These are phyloP conservation scores for Clarireedia monteithiana DNA, from an alignment of 2,329 filamentous ascomycete genomes.

Conservation along the genomic window DNA sequence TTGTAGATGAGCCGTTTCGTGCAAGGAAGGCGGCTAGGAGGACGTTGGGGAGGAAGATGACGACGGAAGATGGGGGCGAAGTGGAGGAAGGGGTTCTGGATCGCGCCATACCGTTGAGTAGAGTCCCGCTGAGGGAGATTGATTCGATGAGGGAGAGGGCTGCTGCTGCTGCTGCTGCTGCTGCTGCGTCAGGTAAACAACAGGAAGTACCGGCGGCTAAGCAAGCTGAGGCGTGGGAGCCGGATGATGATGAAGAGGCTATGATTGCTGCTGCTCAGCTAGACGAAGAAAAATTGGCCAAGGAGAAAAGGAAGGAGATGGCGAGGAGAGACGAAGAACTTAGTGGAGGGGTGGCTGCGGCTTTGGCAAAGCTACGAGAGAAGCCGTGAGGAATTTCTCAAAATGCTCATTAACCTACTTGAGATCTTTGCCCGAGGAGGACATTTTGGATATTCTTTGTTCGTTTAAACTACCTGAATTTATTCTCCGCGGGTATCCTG, in stretches of 20 bases:
- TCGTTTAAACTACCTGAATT: too few species aligned
- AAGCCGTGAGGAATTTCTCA: not conserved
- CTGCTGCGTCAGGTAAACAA: not conserved
- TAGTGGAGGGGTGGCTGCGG: slow-evolving; percentile 51
- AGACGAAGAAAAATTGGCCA: slow-evolving; percentile 30
- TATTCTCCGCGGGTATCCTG: too few species aligned
- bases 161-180: not conserved
- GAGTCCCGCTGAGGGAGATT: slow-evolving; percentile 24
- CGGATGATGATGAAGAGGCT: slow-evolving; percentile 40
- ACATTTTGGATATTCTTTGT: too few species aligned
- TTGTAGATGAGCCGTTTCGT: slow-evolving; percentile 79
- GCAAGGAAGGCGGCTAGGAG: slow-evolving; percentile 61
- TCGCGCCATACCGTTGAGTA: slow-evolving; percentile 27
- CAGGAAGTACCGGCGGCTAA: slow-evolving; percentile 17
- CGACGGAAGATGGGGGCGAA: slow-evolving; percentile 13
- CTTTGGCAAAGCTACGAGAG: slow-evolving; percentile 44
- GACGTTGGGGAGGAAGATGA: slow-evolving; percentile 28
- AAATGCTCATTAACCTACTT: too few species aligned
- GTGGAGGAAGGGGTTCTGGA: slow-evolving; percentile 32
- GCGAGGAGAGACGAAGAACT: slow-evolving; percentile 37
- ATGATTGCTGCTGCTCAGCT: slow-evolving; percentile 41
- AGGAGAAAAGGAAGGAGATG: slow-evolving; percentile 23
- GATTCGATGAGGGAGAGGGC: slow-evolving; percentile 7
- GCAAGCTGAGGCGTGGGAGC: slow-evolving; percentile 32
- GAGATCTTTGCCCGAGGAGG: too few species aligned